phyloP scores from a whole-genome alignment of 2,329 filamentous ascomycete species.

The Rhytidhysteron rufulum region DNA sequence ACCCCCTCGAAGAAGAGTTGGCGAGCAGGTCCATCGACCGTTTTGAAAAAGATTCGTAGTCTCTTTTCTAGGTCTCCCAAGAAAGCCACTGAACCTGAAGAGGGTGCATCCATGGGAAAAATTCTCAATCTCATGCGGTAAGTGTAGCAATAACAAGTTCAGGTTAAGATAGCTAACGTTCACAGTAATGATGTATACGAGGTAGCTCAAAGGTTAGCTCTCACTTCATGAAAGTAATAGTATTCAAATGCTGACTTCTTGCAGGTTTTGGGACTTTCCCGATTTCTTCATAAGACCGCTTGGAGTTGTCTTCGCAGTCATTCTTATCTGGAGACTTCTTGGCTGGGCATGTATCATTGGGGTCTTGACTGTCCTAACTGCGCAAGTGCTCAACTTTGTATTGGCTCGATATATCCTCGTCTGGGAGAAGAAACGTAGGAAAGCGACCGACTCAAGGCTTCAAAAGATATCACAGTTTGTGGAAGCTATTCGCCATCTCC shows the following conservation, averaged over 20 bases:
- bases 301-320: constrained; percentile 68
- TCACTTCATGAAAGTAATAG: neutral
- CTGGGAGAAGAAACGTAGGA: constrained; percentile 67
- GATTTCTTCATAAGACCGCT: constrained; percentile 72
- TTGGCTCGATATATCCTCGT: constrained; percentile 64
- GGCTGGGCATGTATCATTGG: constrained; percentile 76
- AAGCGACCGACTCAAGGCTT: constrained; percentile 71
- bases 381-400: constrained; percentile 65
- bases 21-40: constrained; percentile 1
- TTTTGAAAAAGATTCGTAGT: constrained; percentile 8
- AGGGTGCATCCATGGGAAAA: constrained; percentile 79
- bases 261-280: constrained; percentile 80
- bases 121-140: constrained; percentile 81
- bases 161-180: neutral
- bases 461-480: constrained; percentile 83
- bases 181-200: constrained; percentile 68
- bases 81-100: constrained; percentile 35
- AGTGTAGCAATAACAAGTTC: constrained; percentile 5
- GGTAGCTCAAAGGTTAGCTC: constrained; percentile 57
- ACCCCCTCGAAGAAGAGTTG: constrained; percentile 5
- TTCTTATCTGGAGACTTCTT: constrained; percentile 73
- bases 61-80: constrained; percentile 14
- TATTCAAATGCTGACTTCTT: neutral
- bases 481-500: constrained; percentile 74
- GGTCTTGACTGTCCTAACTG: constrained; percentile 63